These are phyloP conservation scores for Eremochloa ophiuroides DNA, from an alignment of 176 grass and related monocot genomes.

Conservation along the genomic window DNA sequence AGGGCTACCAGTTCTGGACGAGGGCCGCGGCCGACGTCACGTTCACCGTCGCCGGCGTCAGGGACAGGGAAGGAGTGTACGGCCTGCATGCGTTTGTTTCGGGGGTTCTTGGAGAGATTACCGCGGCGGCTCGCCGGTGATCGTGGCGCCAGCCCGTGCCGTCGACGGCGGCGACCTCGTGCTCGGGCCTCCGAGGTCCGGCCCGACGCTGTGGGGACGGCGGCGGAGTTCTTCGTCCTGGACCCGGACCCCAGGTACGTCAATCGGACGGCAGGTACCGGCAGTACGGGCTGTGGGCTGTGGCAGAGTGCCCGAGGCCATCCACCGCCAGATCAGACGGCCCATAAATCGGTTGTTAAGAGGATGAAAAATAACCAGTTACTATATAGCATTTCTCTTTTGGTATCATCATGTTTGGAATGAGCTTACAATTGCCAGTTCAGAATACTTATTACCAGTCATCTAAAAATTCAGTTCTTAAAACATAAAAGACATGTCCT, in stretches of 20 bases:
- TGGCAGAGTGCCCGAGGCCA: too few species aligned
- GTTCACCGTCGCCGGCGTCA: conserved; percentile 49
- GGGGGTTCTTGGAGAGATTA: conserved; percentile 60
- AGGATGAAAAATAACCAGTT: too few species aligned
- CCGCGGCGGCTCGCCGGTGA: conserved; percentile 28
- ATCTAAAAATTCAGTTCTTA: neutral
- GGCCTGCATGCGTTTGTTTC: conserved; percentile 70
- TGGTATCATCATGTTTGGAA: too few species aligned
- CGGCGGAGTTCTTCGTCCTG: conserved; percentile 67
- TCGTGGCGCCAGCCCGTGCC: conserved; percentile 22
- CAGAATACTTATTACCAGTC: too few species aligned
- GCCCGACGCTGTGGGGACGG: conserved; percentile 66
- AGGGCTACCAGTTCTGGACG: conserved; percentile 85
- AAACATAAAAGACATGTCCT: too few species aligned
- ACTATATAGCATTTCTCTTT: too few species aligned
- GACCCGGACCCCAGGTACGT: conserved; percentile 42
- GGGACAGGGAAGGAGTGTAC: conserved; percentile 54
- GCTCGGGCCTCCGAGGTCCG: conserved; percentile 59
- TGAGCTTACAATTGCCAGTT: too few species aligned
- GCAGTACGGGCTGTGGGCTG: conserved; percentile 94
- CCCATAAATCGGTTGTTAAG: too few species aligned
- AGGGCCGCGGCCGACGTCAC: conserved; percentile 23
- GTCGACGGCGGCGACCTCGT: conserved; percentile 43
- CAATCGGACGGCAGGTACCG: conserved; percentile 47
- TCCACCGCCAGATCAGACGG: too few species aligned